phyloP scores from a whole-genome alignment of 257 asterid species.

The Gentiana straminea region DNA sequence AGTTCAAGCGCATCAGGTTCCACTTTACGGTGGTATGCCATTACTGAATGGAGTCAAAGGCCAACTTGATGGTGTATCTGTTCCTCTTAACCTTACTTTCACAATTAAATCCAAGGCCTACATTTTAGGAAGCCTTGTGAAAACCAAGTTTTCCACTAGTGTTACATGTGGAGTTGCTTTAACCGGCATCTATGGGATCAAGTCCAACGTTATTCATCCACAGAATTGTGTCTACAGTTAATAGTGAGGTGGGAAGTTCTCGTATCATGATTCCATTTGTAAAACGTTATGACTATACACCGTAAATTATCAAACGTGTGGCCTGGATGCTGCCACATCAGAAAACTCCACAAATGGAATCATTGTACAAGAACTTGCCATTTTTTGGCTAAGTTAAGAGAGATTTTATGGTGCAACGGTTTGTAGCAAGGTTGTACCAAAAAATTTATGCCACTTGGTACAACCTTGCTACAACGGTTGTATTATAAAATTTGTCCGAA shows the following conservation, averaged over 20 bases:
- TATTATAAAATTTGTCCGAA: too few species aligned
- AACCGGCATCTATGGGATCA: constrained; percentile 48
- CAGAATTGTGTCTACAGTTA: constrained; percentile 44
- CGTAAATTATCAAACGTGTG: too few species aligned
- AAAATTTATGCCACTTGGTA: background rate
- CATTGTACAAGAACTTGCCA: too few species aligned
- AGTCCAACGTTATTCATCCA: constrained; percentile 28
- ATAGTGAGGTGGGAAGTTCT: background rate
- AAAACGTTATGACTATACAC: too few species aligned
- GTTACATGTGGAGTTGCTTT: constrained; percentile 41
- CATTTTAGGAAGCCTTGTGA: constrained; percentile 69
- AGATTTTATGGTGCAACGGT: too few species aligned
- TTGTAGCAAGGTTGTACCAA: too few species aligned
- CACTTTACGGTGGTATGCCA: constrained; percentile 81
- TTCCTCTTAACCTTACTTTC: constrained; percentile 65
- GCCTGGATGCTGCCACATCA: too few species aligned
- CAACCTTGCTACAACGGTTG: too few species aligned
- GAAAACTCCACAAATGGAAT: too few species aligned
- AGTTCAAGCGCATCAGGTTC: constrained; percentile 64
- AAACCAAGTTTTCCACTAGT: constrained; percentile 41
- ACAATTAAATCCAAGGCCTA: constrained; percentile 65
- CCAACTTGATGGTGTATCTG: constrained; percentile 28
- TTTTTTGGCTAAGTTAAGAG: too few species aligned
- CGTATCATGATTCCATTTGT: too few species aligned
- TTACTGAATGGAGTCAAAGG: constrained; percentile 24